A percentile compares a stretch with the other conserved stretches of the same genome.
These are phyloP conservation scores for Neodidymelliopsis sp. DNA, from an alignment of 2,329 filamentous ascomycete species.

Conservation along the genomic window DNA sequence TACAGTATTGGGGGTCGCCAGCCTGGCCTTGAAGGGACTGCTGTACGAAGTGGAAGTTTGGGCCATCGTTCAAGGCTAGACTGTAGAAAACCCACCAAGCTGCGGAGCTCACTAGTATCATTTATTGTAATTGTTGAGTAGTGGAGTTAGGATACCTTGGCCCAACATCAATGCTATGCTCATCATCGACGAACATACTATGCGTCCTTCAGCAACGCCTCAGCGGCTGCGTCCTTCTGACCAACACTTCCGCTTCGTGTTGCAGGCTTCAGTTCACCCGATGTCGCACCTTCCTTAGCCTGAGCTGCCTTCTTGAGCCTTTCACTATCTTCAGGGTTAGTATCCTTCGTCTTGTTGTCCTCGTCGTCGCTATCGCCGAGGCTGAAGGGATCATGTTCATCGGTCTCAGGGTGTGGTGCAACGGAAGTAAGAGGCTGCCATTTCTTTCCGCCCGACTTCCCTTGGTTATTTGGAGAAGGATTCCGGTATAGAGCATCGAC, in stretches of 20 bases:
- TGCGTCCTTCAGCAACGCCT: constrained; percentile 53
- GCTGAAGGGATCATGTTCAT: constrained; percentile 92
- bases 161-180: neutral
- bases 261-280: constrained; percentile 46
- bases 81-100: neutral
- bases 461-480: constrained; percentile 44
- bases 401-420: constrained; percentile 81
- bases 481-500: constrained; percentile 75
- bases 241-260: constrained; percentile 53
- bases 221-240: constrained; percentile 55
- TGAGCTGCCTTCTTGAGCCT: constrained; percentile 59
- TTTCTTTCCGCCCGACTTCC: constrained; percentile 77
- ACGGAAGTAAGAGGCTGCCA: constrained; percentile 94
- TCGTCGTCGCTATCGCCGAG: constrained; percentile 94
- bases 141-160: neutral
- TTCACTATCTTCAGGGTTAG: constrained; percentile 61
- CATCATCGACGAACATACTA: constrained; percentile 16
- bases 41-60: constrained; percentile 47
- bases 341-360: constrained; percentile 73
- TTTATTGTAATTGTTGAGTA: neutral
- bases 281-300: constrained; percentile 40
- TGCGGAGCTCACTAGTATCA: neutral
- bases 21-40: constrained; percentile 39
- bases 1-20: constrained; percentile 47
- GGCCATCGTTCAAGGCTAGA: constrained; percentile 35